Evolutionary conservation across 768 basidiomycete species (phyloP).

Genomic region (Agaricus blazei): DNA sequence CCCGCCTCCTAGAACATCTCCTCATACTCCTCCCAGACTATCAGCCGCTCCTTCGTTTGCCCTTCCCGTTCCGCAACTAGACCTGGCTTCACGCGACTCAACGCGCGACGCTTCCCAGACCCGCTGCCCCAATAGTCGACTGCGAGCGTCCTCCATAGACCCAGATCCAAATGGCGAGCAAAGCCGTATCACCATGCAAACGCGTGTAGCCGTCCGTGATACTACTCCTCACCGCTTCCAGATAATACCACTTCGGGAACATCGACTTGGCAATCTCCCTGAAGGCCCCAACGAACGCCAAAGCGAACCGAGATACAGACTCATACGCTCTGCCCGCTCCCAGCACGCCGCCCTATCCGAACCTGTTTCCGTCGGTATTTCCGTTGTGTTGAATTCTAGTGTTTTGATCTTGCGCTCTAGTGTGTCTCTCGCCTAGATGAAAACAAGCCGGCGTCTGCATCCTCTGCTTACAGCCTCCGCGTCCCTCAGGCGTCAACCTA

Average conservation of each 20-base stretch:
- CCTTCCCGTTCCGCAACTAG: too few relatives aligned
- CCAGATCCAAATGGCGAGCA: constrained; percentile 16
- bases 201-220: constrained; percentile 39
- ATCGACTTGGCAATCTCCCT: not conserved
- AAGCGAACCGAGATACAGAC: not conserved
- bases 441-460: not conserved
- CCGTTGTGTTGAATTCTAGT: not conserved
- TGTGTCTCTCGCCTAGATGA: not conserved
- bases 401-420: not conserved
- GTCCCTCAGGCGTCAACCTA: not conserved
- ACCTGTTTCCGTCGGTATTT: not conserved
- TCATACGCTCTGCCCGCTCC: not conserved
- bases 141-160: constrained; percentile 7
- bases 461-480: not conserved
- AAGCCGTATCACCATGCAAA: constrained; percentile 35
- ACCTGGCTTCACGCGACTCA: too few relatives aligned
- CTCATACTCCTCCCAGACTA: not conserved
- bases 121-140: not conserved
- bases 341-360: not conserved
- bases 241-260: constrained; percentile 35
- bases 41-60: too few relatives aligned
- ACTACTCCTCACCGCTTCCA: constrained; percentile 39
- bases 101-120: not conserved
- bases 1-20: not conserved
- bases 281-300: not conserved